Conservation (phyloP, 106 monocot genomes). For the Dioscorea dumetorum region DNA sequence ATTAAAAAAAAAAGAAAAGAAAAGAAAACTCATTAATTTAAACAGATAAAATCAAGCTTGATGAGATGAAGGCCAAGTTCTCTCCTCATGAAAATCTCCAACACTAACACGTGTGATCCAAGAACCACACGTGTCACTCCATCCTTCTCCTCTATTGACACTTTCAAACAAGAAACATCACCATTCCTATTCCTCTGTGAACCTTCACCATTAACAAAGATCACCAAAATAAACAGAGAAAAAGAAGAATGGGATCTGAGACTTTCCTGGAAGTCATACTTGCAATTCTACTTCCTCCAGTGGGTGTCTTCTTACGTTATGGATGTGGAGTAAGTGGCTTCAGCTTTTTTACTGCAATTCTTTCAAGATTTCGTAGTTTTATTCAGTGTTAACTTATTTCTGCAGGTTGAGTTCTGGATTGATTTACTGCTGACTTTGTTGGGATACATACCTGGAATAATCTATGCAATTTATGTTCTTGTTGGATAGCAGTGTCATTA, state of each 20-base stretch:
- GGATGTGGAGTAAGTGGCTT: conserved; percentile 30
- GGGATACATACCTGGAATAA: conserved; percentile 13
- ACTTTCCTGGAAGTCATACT: conserved; percentile 43
- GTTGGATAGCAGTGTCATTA: not conserved
- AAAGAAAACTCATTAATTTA: too few species aligned
- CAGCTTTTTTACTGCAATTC: not conserved
- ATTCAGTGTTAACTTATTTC: not conserved
- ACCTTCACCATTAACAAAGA: too few species aligned
- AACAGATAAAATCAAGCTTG: too few species aligned
- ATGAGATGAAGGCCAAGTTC: too few species aligned
- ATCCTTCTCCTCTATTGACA: too few species aligned
- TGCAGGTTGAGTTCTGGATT: conserved; percentile 17
- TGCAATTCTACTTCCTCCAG: conserved; percentile 42
- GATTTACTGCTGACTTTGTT: conserved; percentile 10
- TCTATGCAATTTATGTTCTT: conserved; percentile 10
- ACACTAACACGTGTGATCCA: too few species aligned
- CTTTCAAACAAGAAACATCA: too few species aligned
- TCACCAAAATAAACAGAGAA: too few species aligned
- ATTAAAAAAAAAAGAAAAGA: too few species aligned
- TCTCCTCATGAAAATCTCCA: too few species aligned
- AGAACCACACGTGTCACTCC: too few species aligned
- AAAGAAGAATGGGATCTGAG: conserved; percentile 30
- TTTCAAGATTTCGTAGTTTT: not conserved
- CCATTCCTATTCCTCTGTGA: too few species aligned
- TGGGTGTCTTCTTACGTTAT: conserved; percentile 44